Base-by-base conservation (phyloP, 805 yeast species). In the Nakazawaea peltata region DNA sequence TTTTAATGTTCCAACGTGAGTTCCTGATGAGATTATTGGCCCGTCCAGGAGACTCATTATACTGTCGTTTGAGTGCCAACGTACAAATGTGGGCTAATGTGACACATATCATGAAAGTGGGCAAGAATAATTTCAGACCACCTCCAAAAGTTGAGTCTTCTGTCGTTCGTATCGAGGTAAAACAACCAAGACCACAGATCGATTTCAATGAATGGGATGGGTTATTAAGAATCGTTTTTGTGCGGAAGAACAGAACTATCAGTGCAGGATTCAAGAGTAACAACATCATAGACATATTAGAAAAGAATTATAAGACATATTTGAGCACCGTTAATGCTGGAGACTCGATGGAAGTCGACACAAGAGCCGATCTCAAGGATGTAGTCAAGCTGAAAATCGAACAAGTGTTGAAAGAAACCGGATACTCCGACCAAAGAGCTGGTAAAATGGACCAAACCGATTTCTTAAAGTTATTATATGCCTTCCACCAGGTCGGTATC, bases 11-110 rank as follows among this genome's bases (percentile, higher is more conserved):
- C 59, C 98, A 92, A 64, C 71, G 97, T 54, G 98, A 92, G 55
- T 92, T 92, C 53, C 98, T 98, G 2, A 58, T 92, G 61, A 79
- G 97, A 50, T 65, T 92, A 37, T 67, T 92, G 35, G 98, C 98
- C 1, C 74, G 94, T 47, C 97, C 98, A 0, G 98, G 98, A n/a
- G 97, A 92, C 48, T 59, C 85, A 1, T 65, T 92, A 26, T 92
- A 90, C 63, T 87, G 96, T 59, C 74, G 98, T 51, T 68, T 92
- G 36, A 81, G 95, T 22, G 97, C 95, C 21, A 92, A 92, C 53
- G 97, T 92, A 1, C 98, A 92, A 54, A 90, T 92, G 97, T 92
- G 97, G 97, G 96, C 97, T n/a, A 85, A 85, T 45, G 97, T 92
- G 12, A 87, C 94, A 6, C 98, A 92, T 56, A 84, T 92, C 36